A percentile compares a stretch with the other conserved stretches of the same genome.
Conservation (phyloP, 208 protist species). For the Phytomonas sp. region DNA sequence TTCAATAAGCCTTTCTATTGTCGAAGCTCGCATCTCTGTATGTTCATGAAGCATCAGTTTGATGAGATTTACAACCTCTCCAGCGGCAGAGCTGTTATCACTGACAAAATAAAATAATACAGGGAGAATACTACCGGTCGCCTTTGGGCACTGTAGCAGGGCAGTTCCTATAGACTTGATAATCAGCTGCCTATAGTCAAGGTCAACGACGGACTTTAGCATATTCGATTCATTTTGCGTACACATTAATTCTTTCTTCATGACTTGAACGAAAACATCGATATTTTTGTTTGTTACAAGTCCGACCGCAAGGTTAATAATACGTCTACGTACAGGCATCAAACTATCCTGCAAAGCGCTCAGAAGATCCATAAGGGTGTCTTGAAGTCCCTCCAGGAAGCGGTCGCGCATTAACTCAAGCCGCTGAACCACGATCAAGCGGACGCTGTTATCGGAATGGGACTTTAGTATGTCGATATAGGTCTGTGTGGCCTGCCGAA, state of each 20-base stretch:
- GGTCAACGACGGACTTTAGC: conserved; percentile 43
- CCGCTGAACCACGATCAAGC: conserved; percentile 95
- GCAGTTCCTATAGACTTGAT: conserved; percentile 91
- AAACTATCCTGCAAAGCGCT: conserved; percentile 84
- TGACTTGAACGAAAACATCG: conserved; percentile 85
- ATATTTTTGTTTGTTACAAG: conserved; percentile 91
- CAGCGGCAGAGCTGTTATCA: conserved; percentile 57
- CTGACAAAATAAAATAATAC: conserved; percentile 94
- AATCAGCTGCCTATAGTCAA: conserved; percentile 67
- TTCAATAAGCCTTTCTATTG: conserved; percentile 46
- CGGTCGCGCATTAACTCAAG: conserved; percentile 86
- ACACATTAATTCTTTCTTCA: conserved; percentile 93
- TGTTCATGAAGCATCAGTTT: conserved; percentile 91
- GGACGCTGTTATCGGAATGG: conserved; percentile 97
- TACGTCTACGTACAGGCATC: conserved; percentile 92
- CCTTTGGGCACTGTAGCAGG: conserved; percentile 84
- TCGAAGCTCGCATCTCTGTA: conserved; percentile 66
- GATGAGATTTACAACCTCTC: conserved; percentile 92
- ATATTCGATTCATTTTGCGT: conserved; percentile 43
- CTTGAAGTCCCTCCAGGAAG: conserved; percentile 86
- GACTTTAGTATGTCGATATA: conserved; percentile 91
- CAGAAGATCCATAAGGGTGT: conserved; percentile 94
- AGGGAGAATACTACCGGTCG: conserved; percentile 68
- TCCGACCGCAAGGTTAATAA: conserved; percentile 90
- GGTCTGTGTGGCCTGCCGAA: conserved; percentile 85